phyloP scores from a whole-genome alignment of 2,329 filamentous ascomycete species.

The Colletotrichum horii region DNA sequence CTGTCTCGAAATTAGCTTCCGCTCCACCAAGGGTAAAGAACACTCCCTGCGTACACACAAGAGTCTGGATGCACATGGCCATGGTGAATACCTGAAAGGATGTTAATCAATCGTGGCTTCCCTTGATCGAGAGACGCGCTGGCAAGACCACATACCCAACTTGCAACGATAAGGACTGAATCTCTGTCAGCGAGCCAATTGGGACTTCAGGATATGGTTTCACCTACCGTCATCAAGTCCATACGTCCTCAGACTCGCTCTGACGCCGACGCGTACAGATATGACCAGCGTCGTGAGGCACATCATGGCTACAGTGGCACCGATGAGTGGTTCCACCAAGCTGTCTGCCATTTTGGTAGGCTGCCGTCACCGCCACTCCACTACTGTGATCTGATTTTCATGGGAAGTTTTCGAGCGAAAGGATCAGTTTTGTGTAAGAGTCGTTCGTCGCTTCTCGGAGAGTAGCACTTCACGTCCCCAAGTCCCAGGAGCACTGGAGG shows the following conservation, averaged over 20 bases:
- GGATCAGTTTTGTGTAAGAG: neutral
- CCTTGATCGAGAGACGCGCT: too few relatives aligned
- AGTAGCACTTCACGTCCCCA: neutral
- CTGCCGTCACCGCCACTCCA: neutral
- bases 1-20: neutral
- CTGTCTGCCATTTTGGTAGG: neutral
- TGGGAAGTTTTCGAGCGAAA: neutral
- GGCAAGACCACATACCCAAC: neutral
- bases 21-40: neutral
- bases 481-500: neutral
- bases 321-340: neutral
- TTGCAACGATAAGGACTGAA: neutral
- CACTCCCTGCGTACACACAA: neutral
- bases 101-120: neutral
- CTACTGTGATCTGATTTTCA: neutral
- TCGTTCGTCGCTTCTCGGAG: neutral
- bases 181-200: neutral
- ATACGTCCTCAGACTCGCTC: neutral
- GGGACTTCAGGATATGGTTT: neutral
- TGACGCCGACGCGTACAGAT: neutral
- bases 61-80: neutral
- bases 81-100: neutral
- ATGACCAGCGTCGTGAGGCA: conserved; percentile 9
- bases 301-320: conserved; percentile 6
- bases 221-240: conserved; percentile 2